Evolutionary conservation across 495 filamentous ascomycete genomes (phyloP), one percentile per base, ranked within the genome.

Genomic region (Penicillium waksmanii): DNA sequence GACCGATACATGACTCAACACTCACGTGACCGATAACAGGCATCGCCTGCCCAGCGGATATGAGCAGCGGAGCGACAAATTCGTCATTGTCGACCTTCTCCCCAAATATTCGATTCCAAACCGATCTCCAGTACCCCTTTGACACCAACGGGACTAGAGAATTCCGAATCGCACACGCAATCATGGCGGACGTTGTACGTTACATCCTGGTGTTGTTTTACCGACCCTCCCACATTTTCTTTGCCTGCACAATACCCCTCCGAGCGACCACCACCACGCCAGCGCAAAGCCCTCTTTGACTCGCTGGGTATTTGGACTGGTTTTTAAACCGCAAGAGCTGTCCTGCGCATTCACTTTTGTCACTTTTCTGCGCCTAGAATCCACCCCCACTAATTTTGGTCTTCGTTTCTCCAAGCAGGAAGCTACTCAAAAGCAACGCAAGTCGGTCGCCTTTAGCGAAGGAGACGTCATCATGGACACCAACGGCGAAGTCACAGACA

Each of bases 371-470:
- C 19, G 7, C 13, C 13, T 55, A 8, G 19, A 38, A 42, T 44
- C 4, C 11, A 42, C 7, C 19, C n/a, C 19, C 46, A 42, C 65
- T 68, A 56, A 68, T 50, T 33, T 46, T 15, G 56, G 46, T 38
- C 40, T 59, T 51, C 5, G 13, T 47, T 57, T 35, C 40, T 48
- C 49, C 49, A 12, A 25, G 53, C 49, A 72, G 71, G 67, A 77
- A 70, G 65, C 67, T 53, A 71, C 72, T 61, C 67, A 68, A 50
- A 81, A 78, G 73, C 85, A 87, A 70, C 90, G 93, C 76, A 97
- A 96, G 72, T 94, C 90, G 35, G 93, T 97, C 65, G 89, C 91
- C 33, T 97, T 97, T 74, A 91, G 86, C 67, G 90, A 93, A 75
- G 90, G 88, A 61, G 80, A 88, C 51, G 85, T 89, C 59, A 87